Evolutionary conservation across 306 rosid genomes (phyloP).

Genomic region (Dalbergia cultrata): DNA sequence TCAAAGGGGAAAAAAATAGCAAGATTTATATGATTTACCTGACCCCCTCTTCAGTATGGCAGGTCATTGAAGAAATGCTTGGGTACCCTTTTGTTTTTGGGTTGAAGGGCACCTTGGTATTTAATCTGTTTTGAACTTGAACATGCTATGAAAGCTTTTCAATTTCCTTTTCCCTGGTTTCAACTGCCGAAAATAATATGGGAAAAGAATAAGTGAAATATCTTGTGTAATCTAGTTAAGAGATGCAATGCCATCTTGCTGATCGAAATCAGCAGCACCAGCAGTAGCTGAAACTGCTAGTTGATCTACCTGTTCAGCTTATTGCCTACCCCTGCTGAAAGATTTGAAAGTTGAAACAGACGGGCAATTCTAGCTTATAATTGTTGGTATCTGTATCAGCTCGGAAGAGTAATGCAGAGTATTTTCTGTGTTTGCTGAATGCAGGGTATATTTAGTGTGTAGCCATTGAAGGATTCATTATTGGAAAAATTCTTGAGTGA

Average conservation of each 20-base stretch:
- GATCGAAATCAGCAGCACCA: neutral
- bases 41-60: constrained; percentile 11
- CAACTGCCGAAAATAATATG: neutral
- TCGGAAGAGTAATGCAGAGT: neutral
- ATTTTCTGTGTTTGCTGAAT: neutral
- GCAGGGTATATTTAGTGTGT: neutral
- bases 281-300: neutral
- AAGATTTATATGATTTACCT: constrained; percentile 29
- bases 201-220: neutral
- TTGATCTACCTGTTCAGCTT: neutral
- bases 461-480: neutral
- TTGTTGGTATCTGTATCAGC: neutral
- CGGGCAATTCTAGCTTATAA: neutral
- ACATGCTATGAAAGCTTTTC: neutral
- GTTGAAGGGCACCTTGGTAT: neutral
- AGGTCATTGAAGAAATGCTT: constrained; percentile 20
- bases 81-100: neutral
- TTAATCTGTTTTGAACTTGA: neutral
- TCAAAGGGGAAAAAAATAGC: constrained; percentile 7
- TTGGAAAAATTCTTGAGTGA: neutral
- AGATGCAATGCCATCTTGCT: neutral
- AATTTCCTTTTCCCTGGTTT: neutral
- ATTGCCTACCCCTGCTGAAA: neutral
- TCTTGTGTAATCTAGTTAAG: neutral
- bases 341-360: neutral